phyloP scores from a whole-genome alignment of 2,329 filamentous ascomycete species.

The Colletotrichum scovillei region DNA sequence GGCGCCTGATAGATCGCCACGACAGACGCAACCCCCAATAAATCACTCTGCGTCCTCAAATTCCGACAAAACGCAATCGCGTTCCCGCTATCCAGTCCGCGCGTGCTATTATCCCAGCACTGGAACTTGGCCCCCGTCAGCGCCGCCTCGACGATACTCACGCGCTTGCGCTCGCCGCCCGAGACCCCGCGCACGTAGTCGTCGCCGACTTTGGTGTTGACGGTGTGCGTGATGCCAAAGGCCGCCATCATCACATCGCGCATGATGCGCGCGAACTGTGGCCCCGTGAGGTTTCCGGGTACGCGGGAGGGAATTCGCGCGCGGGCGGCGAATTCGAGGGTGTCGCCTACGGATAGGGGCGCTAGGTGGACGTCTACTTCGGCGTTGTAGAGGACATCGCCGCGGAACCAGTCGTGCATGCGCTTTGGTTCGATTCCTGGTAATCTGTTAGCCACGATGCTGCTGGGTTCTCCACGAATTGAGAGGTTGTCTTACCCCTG shows the following conservation, averaged over 20 bases:
- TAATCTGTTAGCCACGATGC: too few relatives aligned
- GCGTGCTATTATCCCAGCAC: slow-evolving; percentile 47
- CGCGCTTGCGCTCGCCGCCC: slow-evolving; percentile 53
- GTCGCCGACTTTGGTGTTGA: slow-evolving; percentile 38
- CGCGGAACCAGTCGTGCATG: slow-evolving; percentile 51
- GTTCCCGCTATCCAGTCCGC: slow-evolving; percentile 54
- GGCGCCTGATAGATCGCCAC: slow-evolving; percentile 39
- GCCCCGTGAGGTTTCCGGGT: slow-evolving; percentile 56
- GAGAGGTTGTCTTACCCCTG: slow-evolving; percentile 2
- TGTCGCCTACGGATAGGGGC: slow-evolving; percentile 69
- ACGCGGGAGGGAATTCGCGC: slow-evolving; percentile 60
- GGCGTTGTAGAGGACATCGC: slow-evolving; percentile 75
- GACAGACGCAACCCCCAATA: slow-evolving; percentile 32
- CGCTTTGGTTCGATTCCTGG: slow-evolving; percentile 32
- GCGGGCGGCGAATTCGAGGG: slow-evolving; percentile 68
- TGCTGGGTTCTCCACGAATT: too few relatives aligned
- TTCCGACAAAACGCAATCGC: slow-evolving; percentile 66
- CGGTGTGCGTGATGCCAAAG: slow-evolving; percentile 42
- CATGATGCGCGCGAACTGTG: slow-evolving; percentile 57
- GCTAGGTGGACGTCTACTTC: slow-evolving; percentile 74
- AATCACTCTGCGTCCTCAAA: slow-evolving; percentile 56
- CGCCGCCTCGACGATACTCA: slow-evolving; percentile 41
- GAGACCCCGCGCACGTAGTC: slow-evolving; percentile 37
- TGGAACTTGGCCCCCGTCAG: slow-evolving; percentile 38
- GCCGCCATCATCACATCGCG: slow-evolving; percentile 65